Conservation (phyloP, 805 yeast species). For the Teunomyces stri region DNA sequence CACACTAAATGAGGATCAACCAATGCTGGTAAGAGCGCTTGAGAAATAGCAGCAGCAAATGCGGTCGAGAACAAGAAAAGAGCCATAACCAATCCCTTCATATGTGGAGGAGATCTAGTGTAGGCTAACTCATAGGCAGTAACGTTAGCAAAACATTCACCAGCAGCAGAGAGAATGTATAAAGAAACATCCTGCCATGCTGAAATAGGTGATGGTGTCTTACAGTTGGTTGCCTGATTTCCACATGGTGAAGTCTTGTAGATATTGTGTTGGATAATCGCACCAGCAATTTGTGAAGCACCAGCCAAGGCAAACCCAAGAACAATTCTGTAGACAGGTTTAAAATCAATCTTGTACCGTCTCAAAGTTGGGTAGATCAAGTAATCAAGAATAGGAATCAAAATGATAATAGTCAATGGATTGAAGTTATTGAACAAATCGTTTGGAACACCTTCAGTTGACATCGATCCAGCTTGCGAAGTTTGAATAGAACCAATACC, state of each 20-base stretch:
- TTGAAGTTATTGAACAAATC: constrained; percentile 56
- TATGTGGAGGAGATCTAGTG: constrained; percentile 47
- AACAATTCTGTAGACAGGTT: constrained; percentile 44
- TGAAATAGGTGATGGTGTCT: constrained; percentile 25
- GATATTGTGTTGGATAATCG: constrained; percentile 47
- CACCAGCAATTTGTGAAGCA: constrained; percentile 47
- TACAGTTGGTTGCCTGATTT: constrained; percentile 39
- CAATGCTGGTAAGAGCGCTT: constrained; percentile 39
- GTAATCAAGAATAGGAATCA: constrained; percentile 51
- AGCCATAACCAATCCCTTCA: constrained; percentile 53
- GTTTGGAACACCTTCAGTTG: constrained; percentile 52
- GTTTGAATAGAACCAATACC: constrained; percentile 50
- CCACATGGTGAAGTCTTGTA: constrained; percentile 55
- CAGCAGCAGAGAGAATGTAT: constrained; percentile 46
- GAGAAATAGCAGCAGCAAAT: constrained; percentile 46
- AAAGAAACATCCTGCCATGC: constrained; percentile 29
- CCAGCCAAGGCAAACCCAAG: constrained; percentile 50
- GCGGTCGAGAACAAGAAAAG: constrained; percentile 44
- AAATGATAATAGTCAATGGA: constrained; percentile 51
- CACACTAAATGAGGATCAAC: constrained; percentile 42
- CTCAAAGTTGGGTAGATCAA: constrained; percentile 47
- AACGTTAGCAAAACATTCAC: constrained; percentile 52
- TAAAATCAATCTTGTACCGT: constrained; percentile 38
- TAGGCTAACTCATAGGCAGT: constrained; percentile 57
- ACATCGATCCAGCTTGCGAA: constrained; percentile 56